These are phyloP conservation scores for Barbarea vulgaris DNA, from an alignment of 345 rosid genomes.

Conservation along the genomic window DNA sequence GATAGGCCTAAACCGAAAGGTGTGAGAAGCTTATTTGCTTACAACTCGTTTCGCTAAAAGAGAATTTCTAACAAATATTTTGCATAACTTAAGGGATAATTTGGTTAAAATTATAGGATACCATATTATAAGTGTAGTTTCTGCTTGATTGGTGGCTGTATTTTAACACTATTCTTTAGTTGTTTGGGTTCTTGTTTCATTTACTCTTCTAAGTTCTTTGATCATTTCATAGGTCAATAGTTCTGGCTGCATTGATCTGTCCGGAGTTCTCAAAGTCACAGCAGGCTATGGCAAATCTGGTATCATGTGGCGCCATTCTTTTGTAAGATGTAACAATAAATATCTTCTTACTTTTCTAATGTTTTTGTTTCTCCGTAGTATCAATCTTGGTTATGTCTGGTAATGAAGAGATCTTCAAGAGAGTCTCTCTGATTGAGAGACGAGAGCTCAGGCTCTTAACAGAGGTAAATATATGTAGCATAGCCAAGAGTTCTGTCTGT, in stretches of 20 bases:
- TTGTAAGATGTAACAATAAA: not conserved
- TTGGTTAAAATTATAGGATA: not conserved
- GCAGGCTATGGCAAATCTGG: slow-evolving; percentile 62
- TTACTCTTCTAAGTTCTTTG: not conserved
- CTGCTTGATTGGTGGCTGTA: not conserved
- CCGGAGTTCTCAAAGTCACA: slow-evolving; percentile 63
- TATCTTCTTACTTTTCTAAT: not conserved
- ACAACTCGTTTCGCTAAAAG: not conserved
- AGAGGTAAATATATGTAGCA: slow-evolving; percentile 39
- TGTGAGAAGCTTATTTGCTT: slow-evolving; percentile 13
- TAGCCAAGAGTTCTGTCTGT: not conserved
- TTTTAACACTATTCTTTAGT: not conserved
- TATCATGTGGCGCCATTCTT: slow-evolving; percentile 15
- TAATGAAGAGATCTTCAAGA: slow-evolving; percentile 41
- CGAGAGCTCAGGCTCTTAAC: slow-evolving; percentile 52
- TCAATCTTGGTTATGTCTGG: slow-evolving; percentile 45
- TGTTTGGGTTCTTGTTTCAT: not conserved
- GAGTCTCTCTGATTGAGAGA: slow-evolving; percentile 44
- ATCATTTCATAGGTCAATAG: slow-evolving; percentile 50
- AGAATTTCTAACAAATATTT: not conserved
- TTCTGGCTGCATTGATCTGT: slow-evolving; percentile 60
- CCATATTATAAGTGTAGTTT: not conserved
- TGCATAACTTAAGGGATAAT: not conserved
- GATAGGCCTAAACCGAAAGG: slow-evolving; percentile 46
- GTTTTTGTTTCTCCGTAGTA: slow-evolving; percentile 40